A percentile compares a stretch with the other conserved stretches of the same genome.
phyloP scores from a whole-genome alignment of 192 early-diverging fungal species.

The Coemansia sp. region DNA sequence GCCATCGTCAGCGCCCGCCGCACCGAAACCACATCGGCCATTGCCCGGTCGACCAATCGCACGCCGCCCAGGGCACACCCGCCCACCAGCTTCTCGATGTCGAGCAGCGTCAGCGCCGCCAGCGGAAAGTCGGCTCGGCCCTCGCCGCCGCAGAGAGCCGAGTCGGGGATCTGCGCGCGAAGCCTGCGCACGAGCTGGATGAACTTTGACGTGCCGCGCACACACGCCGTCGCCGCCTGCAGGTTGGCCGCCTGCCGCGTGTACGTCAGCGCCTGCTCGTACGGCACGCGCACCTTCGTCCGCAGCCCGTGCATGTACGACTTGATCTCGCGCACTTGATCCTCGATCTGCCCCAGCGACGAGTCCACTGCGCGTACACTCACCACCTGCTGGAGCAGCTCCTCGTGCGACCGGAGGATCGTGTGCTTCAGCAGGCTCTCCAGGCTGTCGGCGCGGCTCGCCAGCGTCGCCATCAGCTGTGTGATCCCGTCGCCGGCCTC shows the following conservation, averaged over 20 bases:
- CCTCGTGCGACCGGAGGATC: constrained; percentile 11
- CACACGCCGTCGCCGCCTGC: constrained; percentile 22
- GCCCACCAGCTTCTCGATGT: constrained; percentile 23
- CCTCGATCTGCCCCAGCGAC: constrained; percentile 28
- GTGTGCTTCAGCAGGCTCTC: constrained; percentile 19
- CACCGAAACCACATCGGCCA: background rate
- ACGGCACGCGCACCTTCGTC: constrained; percentile 35
- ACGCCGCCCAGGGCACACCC: constrained; percentile 21
- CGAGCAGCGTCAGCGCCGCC: constrained; percentile 37
- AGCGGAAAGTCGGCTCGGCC: constrained; percentile 22
- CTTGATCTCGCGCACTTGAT: constrained; percentile 41
- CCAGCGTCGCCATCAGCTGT: constrained; percentile 12
- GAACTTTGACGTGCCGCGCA: constrained; percentile 20
- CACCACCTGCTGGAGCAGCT: constrained; percentile 30
- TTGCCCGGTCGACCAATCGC: constrained; percentile 20
- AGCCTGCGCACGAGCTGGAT: constrained; percentile 38
- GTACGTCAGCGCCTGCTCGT: constrained; percentile 30
- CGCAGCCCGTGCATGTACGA: constrained; percentile 38
- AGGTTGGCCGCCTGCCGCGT: constrained; percentile 23
- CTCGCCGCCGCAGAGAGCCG: background rate
- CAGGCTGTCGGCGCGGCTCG: constrained; percentile 14
- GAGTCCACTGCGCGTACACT: constrained; percentile 29
- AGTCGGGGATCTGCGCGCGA: constrained; percentile 17
- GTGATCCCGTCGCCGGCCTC: constrained; percentile 5
- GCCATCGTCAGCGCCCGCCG: constrained; percentile 9